Base-by-base conservation (phyloP, 2,329 filamentous ascomycete species). In the Sarocladium oryzae region DNA sequence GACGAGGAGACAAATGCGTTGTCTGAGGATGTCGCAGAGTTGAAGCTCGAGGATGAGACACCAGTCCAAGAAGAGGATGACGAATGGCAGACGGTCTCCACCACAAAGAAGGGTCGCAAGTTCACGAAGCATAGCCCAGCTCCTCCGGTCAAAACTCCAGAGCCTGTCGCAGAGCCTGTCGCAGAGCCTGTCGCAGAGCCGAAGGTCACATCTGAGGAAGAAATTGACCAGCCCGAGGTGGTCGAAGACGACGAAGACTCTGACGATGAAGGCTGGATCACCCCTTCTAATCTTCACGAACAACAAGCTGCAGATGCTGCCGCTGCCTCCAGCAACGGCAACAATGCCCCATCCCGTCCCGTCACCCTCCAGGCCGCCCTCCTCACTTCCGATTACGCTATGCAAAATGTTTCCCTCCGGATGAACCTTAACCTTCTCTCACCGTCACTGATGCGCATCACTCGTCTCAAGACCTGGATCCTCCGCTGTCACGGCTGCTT, bases 401-500 rank as follows among this genome's bases (percentile, higher is more conserved):
- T 99, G 89, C 92, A 97, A 72, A 97, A 97, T 66, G 90, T 97
- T 7, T 81, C 93, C 2, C 78, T 99, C 4, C 89, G 95, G 59
- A 95, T 97, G 75, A 96, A 96, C 71, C 81, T 99, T 50, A 89
- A 93, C 64, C 81, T 96, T 10, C 78, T 96, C 53, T 90, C 91
- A 0, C 80, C 88, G 0, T 79, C 82, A 15, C 75, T 97, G 54
- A 79, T 88, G 56, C 84, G 90, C 60, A 89, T 99, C 64, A 86
- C 84, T 33, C 83, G 87, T 54, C 79, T 97, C 57, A 92, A 90
- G 67, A 92, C 88, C 11, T 95, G 89, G 77, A 83, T 96, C 3
- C 79, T 96, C 52, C 85, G 93, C 38, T 99, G 93, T 75, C 92
- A 99, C 71, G 90, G 85, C 52, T 96, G 91, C 75, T 99, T 97